phyloP scores from a whole-genome alignment of 2,329 filamentous ascomycete species.

The Fusarium temperatum region DNA sequence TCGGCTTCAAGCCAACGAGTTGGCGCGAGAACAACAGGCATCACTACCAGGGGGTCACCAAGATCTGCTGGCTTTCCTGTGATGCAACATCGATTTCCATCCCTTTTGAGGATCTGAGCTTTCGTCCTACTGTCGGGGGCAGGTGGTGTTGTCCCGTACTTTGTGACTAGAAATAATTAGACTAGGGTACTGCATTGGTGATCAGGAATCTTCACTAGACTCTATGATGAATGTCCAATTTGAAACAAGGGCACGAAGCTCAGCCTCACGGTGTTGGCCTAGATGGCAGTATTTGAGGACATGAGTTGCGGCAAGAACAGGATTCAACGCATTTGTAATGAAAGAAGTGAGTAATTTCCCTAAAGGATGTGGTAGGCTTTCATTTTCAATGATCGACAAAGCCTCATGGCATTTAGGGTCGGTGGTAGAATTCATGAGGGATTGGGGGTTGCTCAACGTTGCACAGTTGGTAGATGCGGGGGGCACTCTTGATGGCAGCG shows the following conservation, averaged over 20 bases:
- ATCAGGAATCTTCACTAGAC: accelerated
- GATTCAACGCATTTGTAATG: accelerated
- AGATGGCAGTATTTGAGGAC: accelerated
- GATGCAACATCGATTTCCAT: neutral
- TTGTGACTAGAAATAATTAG: neutral
- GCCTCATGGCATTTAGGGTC: neutral
- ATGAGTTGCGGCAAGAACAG: neutral
- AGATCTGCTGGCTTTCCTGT: neutral
- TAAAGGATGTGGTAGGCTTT: accelerated
- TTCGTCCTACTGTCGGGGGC: neutral
- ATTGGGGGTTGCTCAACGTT: neutral
- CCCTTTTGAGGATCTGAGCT: neutral
- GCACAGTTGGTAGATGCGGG: accelerated
- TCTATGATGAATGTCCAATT: neutral
- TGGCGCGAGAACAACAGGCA: neutral
- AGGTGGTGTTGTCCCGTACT: neutral
- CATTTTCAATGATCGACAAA: neutral
- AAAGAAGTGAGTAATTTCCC: accelerated
- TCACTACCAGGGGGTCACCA: neutral
- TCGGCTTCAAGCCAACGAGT: neutral
- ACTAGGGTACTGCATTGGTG: accelerated
- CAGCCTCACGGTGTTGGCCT: accelerated
- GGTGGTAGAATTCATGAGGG: neutral
- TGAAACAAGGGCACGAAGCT: accelerated
- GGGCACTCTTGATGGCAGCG: neutral